Evolutionary conservation across 805 yeast genomes (phyloP).

Genomic region (Candida ipomoeae): DNA sequence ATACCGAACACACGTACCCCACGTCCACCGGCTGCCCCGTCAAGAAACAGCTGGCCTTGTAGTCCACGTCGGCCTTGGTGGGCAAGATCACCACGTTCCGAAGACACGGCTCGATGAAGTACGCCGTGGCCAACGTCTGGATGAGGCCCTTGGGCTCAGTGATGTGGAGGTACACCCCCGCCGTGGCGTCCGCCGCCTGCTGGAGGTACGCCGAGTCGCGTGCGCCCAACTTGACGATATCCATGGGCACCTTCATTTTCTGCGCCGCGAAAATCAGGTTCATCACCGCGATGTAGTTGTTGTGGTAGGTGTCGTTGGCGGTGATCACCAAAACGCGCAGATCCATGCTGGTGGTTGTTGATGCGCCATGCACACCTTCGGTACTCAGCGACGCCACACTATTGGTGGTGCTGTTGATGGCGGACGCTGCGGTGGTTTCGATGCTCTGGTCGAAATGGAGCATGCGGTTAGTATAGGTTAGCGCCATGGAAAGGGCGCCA

Average conservation of each 20-base stretch:
- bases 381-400: slow-evolving; percentile 15
- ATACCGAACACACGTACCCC: slow-evolving; percentile 93
- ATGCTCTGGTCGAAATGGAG: slow-evolving; percentile 47
- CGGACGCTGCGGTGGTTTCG: slow-evolving; percentile 41
- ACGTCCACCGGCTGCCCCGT: slow-evolving; percentile 89
- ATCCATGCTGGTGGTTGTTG: slow-evolving; percentile 23
- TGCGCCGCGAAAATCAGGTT: slow-evolving; percentile 95
- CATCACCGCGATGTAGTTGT: slow-evolving; percentile 90
- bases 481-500: slow-evolving; percentile 78
- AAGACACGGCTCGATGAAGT: slow-evolving; percentile 80
- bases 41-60: slow-evolving; percentile 88
- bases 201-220: slow-evolving; percentile 76
- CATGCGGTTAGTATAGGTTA: slow-evolving; percentile 72
- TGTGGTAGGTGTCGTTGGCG: slow-evolving; percentile 62
- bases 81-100: slow-evolving; percentile 77
- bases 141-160: slow-evolving; percentile 70
- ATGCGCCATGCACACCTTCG: slow-evolving; percentile 9
- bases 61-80: slow-evolving; percentile 80
- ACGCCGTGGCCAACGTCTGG: slow-evolving; percentile 77
- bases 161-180: slow-evolving; percentile 77
- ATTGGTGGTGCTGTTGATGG: slow-evolving; percentile 37
- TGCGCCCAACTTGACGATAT: slow-evolving; percentile 74
- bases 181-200: slow-evolving; percentile 93
- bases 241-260: slow-evolving; percentile 83
- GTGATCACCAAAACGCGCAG: slow-evolving; percentile 53